Evolutionary conservation across 1,284 basidiomycete genomes (phyloP), one percentile per base, ranked within the genome.

Genomic region (Mycosarcoma mackinlayi): DNA sequence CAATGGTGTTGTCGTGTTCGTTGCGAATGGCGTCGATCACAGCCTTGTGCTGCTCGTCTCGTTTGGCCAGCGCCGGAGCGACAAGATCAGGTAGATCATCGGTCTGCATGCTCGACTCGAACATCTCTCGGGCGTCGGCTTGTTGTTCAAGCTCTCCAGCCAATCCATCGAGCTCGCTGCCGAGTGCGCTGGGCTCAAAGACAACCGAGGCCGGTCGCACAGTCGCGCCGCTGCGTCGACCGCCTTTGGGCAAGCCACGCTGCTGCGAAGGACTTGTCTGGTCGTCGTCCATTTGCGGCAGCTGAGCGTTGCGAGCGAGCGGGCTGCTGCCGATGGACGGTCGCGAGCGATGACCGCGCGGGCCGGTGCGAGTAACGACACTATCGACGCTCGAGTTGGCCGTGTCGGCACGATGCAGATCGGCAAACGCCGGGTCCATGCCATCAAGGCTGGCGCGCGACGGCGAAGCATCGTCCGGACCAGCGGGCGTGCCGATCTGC

Each of bases 361-460:
- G 21, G 28, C 28, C 48, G 27, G 28, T 50, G 35, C 65, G 48
- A 23, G 54, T 44, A 7, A 49, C 34, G 13, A 37, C 33, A 25
- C 67, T 70, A 46, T 61, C 67, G 42, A 57, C 41, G 50, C 59
- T 64, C 11, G 59, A 37, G 28, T 67, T 59, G 59, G 41, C 60
- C 18, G 53, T 33, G 28, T 61, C 63, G 45, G 58, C 27, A 18
- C 64, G 61, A 47, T 45, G 27, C 30, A 64, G 39, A 39, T 76
- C 69, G 47, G 68, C 70, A 59, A 76, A 76, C 11, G 72, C 71
- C 50, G 74, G 71, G 52, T 76, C 74, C 58, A 75, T 71, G 41
- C 74, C 74, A 18, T 76, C 74, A 25, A 76, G 57, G 52, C 66
- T 72, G 51, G 65, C 72, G 39, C 73, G 63, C 42, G 69, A 70